Evolutionary conservation across 2,329 filamentous ascomycete species (phyloP), one percentile per base, ranked within the genome.

Genomic region (Fusarium mangiferae): DNA sequence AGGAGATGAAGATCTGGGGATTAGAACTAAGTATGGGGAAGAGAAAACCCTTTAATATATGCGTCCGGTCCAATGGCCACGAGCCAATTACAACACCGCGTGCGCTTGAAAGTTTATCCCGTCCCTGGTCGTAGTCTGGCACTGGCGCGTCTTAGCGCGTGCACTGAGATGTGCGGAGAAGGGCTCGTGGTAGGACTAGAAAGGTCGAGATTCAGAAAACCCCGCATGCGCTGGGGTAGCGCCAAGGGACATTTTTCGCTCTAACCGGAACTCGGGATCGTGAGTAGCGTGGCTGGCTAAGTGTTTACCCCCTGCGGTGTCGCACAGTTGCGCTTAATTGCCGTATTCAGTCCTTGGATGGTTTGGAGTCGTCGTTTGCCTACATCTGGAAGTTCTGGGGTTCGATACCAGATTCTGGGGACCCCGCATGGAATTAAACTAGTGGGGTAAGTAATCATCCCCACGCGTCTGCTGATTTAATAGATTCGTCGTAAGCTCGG

Each of bases 31-130:
- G 30, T 36, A 44, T 14, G 26, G 57, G 28, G 28, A 46, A 57
- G 54, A 17, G 54, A 35, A 12, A 14, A n/a, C 48, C 5, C 12
- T 38, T 12, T 41, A 45, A 61, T 61, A 62, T 41, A 62, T 41
- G 17, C 4, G 7, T 57, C 39, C n/a, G 10, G 22, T 24, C 14
- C 8, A 11, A 18, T 20, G 9, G 45, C 6, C 33, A 20, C 13
- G 35, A 28, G 7, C 42, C n/a, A 55, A 56, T 65, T 48, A 55
- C 46, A 41, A 26, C 22, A 10, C 15, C 17, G 39, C 3, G 9
- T 20, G 12, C 62, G 62, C 62, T 54, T 66, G 52, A 66, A 66
- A 46, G 15, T 56, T 66, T 65, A 66, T 49, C 62, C 62, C 33
- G 20, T 56, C 39, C 39, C 22, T 55, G 42, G 24, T 33, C 24